Evolutionary conservation across 1,284 basidiomycete species (phyloP).

Genomic region (Fomitopsis palustris): DNA sequence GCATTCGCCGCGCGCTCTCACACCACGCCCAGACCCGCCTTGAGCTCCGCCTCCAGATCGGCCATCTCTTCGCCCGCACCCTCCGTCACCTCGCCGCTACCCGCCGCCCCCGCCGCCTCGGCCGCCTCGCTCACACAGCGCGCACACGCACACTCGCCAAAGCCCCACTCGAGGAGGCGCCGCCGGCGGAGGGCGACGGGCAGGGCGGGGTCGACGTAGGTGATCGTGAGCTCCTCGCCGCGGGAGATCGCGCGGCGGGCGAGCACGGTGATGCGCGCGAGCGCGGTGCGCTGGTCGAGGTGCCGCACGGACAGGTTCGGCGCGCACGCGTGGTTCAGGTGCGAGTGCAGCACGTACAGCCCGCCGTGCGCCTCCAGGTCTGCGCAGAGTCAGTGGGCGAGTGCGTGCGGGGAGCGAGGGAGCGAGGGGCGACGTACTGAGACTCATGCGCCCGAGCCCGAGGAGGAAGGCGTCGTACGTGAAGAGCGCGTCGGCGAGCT

Average conservation of each 20-base stretch:
- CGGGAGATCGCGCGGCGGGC: conserved; percentile 60
- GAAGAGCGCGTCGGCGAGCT: conserved; percentile 61
- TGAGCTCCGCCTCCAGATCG: conserved; percentile 39
- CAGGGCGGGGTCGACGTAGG: conserved; percentile 73
- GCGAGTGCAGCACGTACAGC: conserved; percentile 82
- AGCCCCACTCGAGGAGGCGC: conserved; percentile 72
- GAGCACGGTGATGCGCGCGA: conserved; percentile 69
- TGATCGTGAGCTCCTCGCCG: conserved; percentile 75
- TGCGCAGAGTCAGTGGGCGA: conserved; percentile 22
- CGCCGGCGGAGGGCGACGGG: conserved; percentile 51
- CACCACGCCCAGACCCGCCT: conserved; percentile 45
- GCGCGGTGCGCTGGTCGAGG: conserved; percentile 57
- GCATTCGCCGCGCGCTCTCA: conserved; percentile 11
- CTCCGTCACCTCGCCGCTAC: conserved; percentile 27
- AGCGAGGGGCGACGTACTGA: conserved; percentile 50
- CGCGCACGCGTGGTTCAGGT: conserved; percentile 81
- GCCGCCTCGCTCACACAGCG: conserved; percentile 53
- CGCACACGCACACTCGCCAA: conserved; percentile 64
- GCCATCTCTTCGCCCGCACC: conserved; percentile 23
- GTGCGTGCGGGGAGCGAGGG: conserved; percentile 6
- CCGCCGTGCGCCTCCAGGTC: conserved; percentile 87
- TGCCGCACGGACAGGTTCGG: conserved; percentile 79
- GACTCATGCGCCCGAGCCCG: conserved; percentile 77
- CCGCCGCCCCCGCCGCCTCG: conserved; percentile 35
- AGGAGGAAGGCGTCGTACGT: conserved; percentile 71